Base-by-base conservation (phyloP, 108 stramenopile species). In the Cyclotella choctawhatcheeana region DNA sequence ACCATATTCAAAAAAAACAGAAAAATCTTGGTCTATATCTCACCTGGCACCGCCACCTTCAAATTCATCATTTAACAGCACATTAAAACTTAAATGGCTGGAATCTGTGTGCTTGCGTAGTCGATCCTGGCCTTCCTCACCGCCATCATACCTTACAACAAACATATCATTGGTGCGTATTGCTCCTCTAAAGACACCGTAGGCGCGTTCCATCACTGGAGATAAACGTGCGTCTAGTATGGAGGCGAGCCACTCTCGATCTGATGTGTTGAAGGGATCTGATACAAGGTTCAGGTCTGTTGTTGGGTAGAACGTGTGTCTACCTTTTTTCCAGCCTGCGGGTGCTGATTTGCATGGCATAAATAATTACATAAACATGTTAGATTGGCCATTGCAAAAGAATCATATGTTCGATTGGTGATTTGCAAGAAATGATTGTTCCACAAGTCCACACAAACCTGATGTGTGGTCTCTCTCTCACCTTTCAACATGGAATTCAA, bases 81-180 rank as follows among this genome's bases (percentile, higher is more conserved):
- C 66, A 65, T 85, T 87, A 32, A 91, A 85, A 31, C 74, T 77
- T 47, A 91, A 69, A 51, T 83, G 71, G 0, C 69, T 73, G 54
- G 47, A 52, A 70, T 91, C 88, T 0, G 87, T 88, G 55, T 91
- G 88, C 3, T 30, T 60, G 13, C 51, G 40, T 51, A 88, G 58
- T 14, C 56, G 32, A 0, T 71, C 47, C 47, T 83, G 83, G 26
- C 82, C 79, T 5, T 75, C 37, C 18, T 45, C 22, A 24, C 43
- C 83, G 58, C 43, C 85, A 64, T 87, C 86, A 59, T 87, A 87
- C 7, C 83, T 67, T 40, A 87, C 76, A 22, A 89, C 52, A 77
- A 89, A 89, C 25, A 87, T 85, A 64, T 91, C 90, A 66, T 73
- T 85, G 26, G 90, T 84, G 13, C 90, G 74, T 76, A 91, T 64